Conservation (phyloP, 768 basidiomycete species). For the Lyophyllum shimeji region DNA sequence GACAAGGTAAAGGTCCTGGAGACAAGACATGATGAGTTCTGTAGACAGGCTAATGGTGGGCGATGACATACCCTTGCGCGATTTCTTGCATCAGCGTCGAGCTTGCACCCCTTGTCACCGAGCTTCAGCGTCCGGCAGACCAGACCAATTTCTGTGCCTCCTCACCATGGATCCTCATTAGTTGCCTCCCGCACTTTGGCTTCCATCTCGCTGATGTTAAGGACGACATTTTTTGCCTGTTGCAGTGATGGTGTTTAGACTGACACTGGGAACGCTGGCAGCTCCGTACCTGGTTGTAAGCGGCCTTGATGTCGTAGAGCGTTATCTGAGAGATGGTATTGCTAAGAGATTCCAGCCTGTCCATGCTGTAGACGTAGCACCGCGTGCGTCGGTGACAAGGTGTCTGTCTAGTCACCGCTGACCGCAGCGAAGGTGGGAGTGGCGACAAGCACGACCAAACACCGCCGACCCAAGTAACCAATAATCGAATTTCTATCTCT, state of each 20-base stretch:
- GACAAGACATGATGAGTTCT: neutral
- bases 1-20: constrained; percentile 96
- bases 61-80: constrained; percentile 74
- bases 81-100: constrained; percentile 99
- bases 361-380: constrained; percentile 48
- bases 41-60: neutral
- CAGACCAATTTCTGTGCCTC: neutral
- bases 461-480: neutral
- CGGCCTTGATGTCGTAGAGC: constrained; percentile 90
- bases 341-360: constrained; percentile 74
- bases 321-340: constrained; percentile 79
- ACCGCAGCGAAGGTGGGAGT: neutral
- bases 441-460: constrained; percentile 10
- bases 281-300: constrained; percentile 81
- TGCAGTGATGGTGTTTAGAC: constrained; percentile 8
- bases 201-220: constrained; percentile 97
- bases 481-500: neutral
- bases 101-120: constrained; percentile 80
- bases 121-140: constrained; percentile 2
- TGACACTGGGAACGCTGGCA: neutral
- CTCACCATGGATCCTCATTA: constrained; percentile 97
- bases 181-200: constrained; percentile 96
- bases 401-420: constrained; percentile 8
- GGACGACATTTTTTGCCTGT: constrained; percentile 93
- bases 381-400: neutral